Evolutionary conservation across 768 basidiomycete species (phyloP).

Genomic region (Baorangia bicolor): DNA sequence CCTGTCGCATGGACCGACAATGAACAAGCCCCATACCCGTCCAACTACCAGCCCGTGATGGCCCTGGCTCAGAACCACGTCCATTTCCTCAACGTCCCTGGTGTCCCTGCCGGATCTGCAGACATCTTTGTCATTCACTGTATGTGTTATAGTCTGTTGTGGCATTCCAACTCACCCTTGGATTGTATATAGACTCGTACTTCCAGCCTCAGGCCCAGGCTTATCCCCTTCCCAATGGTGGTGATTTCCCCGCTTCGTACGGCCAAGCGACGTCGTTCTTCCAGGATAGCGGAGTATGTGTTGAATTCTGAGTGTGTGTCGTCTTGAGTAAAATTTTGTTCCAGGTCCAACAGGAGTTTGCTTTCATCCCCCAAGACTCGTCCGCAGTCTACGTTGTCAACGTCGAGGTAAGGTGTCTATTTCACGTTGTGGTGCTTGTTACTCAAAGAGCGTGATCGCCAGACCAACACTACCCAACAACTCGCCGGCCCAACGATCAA

Average conservation of each 20-base stretch:
- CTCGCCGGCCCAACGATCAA: conserved; percentile 60
- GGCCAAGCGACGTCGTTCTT: conserved; percentile 75
- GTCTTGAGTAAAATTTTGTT: background rate
- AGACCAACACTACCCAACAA: conserved; percentile 64
- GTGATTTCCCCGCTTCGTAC: conserved; percentile 62
- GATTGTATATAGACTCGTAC: conserved; percentile 53
- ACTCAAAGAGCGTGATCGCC: conserved; percentile 4
- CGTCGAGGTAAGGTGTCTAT: conserved; percentile 46
- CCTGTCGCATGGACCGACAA: conserved; percentile 66
- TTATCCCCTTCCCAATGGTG: conserved; percentile 47
- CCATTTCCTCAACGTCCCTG: conserved; percentile 75
- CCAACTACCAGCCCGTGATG: conserved; percentile 69
- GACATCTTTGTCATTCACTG: conserved; percentile 89
- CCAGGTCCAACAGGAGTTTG: conserved; percentile 71
- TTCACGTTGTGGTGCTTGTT: background rate
- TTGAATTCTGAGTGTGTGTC: background rate
- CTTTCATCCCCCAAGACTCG: conserved; percentile 74
- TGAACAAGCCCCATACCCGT: conserved; percentile 53
- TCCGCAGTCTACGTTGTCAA: conserved; percentile 73
- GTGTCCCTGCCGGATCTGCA: conserved; percentile 62
- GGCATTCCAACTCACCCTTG: background rate
- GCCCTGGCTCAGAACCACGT: conserved; percentile 86
- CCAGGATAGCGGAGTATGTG: conserved; percentile 47
- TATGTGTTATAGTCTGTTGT: conserved; percentile 34
- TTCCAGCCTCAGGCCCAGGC: conserved; percentile 71